Percentiles rank a stretch among this genome's conserved stretches.
phyloP scores from a whole-genome alignment of 768 basidiomycete species.

The Rhizopogon salebrosus region DNA sequence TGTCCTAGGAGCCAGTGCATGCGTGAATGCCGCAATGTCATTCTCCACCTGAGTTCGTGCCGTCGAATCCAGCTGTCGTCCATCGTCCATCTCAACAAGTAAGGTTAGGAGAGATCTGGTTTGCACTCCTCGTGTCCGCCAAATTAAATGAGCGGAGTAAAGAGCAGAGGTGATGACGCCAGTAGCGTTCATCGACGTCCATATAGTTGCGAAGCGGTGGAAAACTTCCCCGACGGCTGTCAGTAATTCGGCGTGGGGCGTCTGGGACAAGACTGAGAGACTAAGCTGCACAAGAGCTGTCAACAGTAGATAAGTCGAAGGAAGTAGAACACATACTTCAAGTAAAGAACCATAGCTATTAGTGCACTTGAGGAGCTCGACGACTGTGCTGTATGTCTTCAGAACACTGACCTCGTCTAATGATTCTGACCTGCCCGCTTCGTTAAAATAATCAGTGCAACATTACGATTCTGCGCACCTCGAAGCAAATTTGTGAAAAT shows the following conservation, averaged over 20 bases:
- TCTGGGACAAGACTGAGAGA: constrained; percentile 47
- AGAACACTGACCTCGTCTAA: constrained; percentile 34
- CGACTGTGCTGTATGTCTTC: constrained; percentile 50
- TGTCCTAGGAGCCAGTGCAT: constrained; percentile 38
- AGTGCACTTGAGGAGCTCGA: constrained; percentile 55
- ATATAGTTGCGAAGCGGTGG: constrained; percentile 66
- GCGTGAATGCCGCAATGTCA: constrained; percentile 57
- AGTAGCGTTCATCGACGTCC: constrained; percentile 71
- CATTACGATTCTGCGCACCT: constrained; percentile 29
- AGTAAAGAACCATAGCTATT: constrained; percentile 66
- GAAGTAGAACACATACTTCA: constrained; percentile 42
- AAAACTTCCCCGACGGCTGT: constrained; percentile 64
- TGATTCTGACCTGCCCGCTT: constrained; percentile 21
- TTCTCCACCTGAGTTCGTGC: constrained; percentile 56
- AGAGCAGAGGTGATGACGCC: constrained; percentile 52
- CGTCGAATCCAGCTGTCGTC: constrained; percentile 45
- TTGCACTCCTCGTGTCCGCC: constrained; percentile 61
- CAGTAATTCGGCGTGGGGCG: constrained; percentile 47
- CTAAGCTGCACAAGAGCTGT: constrained; percentile 38
- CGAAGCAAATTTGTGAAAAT: constrained; percentile 48
- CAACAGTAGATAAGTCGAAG: background rate
- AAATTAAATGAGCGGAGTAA: constrained; percentile 54
- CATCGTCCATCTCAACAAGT: constrained; percentile 61
- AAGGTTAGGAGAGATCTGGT: constrained; percentile 60
- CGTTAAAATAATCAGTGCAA: background rate